Conservation (phyloP, 495 filamentous ascomycete genomes). For the Podospora appendiculata region DNA sequence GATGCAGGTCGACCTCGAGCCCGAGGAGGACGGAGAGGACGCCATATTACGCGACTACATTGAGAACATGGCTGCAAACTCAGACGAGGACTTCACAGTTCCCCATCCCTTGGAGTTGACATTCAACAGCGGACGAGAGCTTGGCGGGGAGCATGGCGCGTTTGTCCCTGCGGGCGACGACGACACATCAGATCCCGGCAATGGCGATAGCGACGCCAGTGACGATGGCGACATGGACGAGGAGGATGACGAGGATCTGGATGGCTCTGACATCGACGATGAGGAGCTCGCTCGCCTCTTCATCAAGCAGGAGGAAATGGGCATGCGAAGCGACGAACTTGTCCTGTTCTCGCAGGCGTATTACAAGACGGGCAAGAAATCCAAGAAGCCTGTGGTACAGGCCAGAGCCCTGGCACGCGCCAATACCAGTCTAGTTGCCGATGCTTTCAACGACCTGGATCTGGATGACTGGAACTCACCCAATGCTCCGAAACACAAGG, state of each 20-base stretch:
- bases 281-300: conserved; percentile 52
- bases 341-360: conserved; percentile 41
- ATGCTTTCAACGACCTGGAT: conserved; percentile 73
- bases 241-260: conserved; percentile 24
- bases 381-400: background rate
- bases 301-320: conserved; percentile 60
- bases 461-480: conserved; percentile 73
- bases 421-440: conserved; percentile 55
- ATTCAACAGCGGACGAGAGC: conserved; percentile 32
- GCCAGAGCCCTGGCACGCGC: conserved; percentile 23
- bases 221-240: conserved; percentile 24
- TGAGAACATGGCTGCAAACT: conserved; percentile 52
- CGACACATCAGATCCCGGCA: background rate
- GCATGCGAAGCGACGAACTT: conserved; percentile 49
- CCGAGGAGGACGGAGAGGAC: conserved; percentile 47
- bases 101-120: conserved; percentile 7
- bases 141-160: conserved; percentile 35
- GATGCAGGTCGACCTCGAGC: conserved; percentile 4
- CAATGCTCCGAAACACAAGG: conserved; percentile 49
- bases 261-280: conserved; percentile 40
- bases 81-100: conserved; percentile 22
- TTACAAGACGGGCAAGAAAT: background rate
- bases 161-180: conserved; percentile 6
- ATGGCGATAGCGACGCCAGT: conserved; percentile 13
- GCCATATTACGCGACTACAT: conserved; percentile 68